Evolutionary conservation across 1,139 yeast species (phyloP).

Genomic region (Pichia sp.): DNA sequence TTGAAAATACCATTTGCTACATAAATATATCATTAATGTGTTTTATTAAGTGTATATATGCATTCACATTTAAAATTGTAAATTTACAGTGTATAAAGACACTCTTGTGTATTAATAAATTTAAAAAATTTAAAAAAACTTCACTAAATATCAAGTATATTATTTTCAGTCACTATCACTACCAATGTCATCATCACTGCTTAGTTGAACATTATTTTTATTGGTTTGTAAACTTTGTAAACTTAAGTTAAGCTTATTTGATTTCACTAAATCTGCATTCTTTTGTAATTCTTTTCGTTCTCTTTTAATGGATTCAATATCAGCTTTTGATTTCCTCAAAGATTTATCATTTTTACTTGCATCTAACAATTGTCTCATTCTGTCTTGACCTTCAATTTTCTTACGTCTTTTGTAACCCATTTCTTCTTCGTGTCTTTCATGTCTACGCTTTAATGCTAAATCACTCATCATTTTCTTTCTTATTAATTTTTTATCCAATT

Average conservation of each 20-base stretch:
- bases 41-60: neutral
- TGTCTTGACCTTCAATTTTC: conserved; percentile 12
- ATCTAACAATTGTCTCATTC: neutral
- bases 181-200: conserved; percentile 4
- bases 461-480: conserved; percentile 17
- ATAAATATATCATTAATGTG: neutral
- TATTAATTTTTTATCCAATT: conserved; percentile 11
- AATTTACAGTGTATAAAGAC: neutral
- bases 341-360: conserved; percentile 11
- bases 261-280: neutral
- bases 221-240: neutral
- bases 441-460: conserved; percentile 16
- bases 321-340: conserved; percentile 4
- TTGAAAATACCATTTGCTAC: neutral
- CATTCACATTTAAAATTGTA: neutral
- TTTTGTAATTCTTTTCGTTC: conserved; percentile 13
- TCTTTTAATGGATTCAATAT: neutral
- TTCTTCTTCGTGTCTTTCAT: conserved; percentile 7
- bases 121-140: neutral
- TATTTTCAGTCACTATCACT: neutral
- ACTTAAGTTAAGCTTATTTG: neutral
- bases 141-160: too few relatives aligned
- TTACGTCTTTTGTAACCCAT: conserved; percentile 9
- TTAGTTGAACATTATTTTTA: neutral
- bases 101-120: neutral